These are phyloP conservation scores for Fusarium continuum DNA, from an alignment of 2,329 filamentous ascomycete genomes.

Conservation along the genomic window DNA sequence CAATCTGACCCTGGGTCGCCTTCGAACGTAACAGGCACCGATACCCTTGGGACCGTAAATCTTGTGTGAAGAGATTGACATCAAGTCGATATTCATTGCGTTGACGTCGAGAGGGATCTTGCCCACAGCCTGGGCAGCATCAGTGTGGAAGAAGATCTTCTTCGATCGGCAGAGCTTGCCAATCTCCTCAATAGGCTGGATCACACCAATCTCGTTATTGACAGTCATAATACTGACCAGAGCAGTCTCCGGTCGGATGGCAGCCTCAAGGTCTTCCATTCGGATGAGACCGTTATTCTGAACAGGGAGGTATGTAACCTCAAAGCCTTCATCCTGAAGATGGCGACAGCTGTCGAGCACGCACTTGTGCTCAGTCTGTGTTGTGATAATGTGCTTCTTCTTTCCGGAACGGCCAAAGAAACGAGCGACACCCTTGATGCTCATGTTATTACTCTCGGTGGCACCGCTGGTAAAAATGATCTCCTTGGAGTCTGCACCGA, in stretches of 20 bases:
- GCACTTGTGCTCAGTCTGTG: constrained; percentile 98
- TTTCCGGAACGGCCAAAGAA: constrained; percentile 94
- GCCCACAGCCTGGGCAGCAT: constrained; percentile 96
- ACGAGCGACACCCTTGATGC: constrained; percentile 95
- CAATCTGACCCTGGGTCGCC: constrained; percentile 89
- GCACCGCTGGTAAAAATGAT: constrained; percentile 99
- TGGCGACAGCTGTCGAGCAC: constrained; percentile 97
- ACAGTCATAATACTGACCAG: constrained; percentile 98
- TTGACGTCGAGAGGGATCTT: constrained; percentile 98
- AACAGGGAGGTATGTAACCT: constrained; percentile 96
- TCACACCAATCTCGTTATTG: constrained; percentile 99
- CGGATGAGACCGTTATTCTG: constrained; percentile 85
- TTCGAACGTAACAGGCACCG: constrained; percentile 93
- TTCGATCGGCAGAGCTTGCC: constrained; percentile 89
- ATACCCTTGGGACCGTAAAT: constrained; percentile 98
- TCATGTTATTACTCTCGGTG: constrained; percentile 99
- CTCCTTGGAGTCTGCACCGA: constrained; percentile 95
- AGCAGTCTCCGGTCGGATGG: constrained; percentile 89
- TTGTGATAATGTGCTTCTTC: constrained; percentile 98
- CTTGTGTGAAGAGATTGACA: constrained; percentile 99
- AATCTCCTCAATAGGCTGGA: constrained; percentile 93
- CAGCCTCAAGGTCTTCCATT: constrained; percentile 84
- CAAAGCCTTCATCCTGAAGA: constrained; percentile 95
- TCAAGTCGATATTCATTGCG: constrained; percentile 96
- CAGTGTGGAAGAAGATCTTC: constrained; percentile 98